Evolutionary conservation across 345 rosid genomes (phyloP).

Genomic region (Eucalyptus urophylla): DNA sequence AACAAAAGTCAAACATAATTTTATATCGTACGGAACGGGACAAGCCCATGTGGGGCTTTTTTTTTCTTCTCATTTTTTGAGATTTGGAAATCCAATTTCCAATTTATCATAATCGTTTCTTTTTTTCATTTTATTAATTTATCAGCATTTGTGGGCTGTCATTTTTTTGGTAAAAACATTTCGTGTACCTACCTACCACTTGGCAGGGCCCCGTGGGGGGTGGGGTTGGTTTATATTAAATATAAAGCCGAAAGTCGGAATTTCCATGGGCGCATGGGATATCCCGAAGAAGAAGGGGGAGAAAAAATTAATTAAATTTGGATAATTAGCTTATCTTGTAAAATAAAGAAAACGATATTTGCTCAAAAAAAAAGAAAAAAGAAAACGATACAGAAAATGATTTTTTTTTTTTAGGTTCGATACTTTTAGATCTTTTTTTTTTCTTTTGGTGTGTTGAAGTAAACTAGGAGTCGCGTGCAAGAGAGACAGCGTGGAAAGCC

Average conservation of each 20-base stretch:
- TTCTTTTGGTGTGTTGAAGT: not conserved
- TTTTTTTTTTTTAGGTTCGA: not conserved
- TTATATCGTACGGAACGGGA: not conserved
- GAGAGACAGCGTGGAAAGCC: not conserved
- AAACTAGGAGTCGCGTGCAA: not conserved
- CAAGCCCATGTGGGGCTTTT: not conserved
- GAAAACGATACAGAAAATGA: not conserved
- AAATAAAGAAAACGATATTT: not conserved
- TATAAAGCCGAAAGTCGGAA: not conserved
- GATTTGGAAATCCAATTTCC: not conserved
- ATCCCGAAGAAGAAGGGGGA: not conserved
- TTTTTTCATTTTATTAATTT: too few relatives aligned
- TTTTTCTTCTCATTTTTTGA: not conserved
- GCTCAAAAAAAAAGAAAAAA: not conserved
- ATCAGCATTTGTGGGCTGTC: not conserved
- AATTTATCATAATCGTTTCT: not conserved
- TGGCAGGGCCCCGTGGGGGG: too few relatives aligned
- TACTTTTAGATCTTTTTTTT: not conserved
- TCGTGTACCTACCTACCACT: not conserved
- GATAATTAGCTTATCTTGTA: not conserved
- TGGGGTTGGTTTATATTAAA: not conserved
- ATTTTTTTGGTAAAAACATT: not conserved
- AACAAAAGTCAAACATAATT: not conserved
- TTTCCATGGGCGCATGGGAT: not conserved
- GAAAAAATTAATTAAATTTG: not conserved